These are phyloP conservation scores for Angophora floribunda DNA, from an alignment of 345 rosid species.

Conservation along the genomic window DNA sequence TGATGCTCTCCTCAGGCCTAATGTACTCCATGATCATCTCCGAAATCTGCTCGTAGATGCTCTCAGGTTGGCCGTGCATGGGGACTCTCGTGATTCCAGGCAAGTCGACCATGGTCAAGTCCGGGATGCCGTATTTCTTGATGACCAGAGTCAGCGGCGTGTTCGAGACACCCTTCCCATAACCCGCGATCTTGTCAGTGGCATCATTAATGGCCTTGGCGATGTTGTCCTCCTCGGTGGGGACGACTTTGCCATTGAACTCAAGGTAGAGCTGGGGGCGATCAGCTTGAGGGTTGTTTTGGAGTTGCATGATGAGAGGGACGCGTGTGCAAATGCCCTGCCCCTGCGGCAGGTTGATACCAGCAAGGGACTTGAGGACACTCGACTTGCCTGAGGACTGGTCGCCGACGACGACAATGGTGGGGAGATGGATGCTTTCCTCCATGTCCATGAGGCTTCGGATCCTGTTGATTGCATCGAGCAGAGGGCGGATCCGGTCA, in stretches of 20 bases:
- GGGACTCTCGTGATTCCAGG: slow-evolving; percentile 50
- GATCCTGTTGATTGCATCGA: slow-evolving; percentile 36
- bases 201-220: slow-evolving; percentile 16
- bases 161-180: slow-evolving; percentile 31
- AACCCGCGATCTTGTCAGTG: slow-evolving; percentile 28
- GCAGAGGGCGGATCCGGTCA: slow-evolving; percentile 30
- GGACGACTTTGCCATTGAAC: slow-evolving; percentile 8
- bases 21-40: slow-evolving; percentile 35
- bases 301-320: slow-evolving; percentile 45
- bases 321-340: slow-evolving; percentile 45
- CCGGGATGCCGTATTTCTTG: slow-evolving; percentile 35
- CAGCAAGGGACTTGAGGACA: slow-evolving; percentile 25
- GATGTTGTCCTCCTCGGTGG: slow-evolving; percentile 11
- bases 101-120: slow-evolving; percentile 47
- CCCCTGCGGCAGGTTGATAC: neutral
- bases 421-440: slow-evolving; percentile 48
- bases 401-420: slow-evolving; percentile 46
- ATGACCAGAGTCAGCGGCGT: slow-evolving; percentile 27
- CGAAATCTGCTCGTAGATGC: slow-evolving; percentile 32
- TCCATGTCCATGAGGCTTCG: slow-evolving; percentile 21
- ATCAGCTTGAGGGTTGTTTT: neutral
- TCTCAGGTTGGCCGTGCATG: slow-evolving; percentile 35
- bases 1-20: slow-evolving; percentile 31
- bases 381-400: slow-evolving; percentile 37
- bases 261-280: slow-evolving; percentile 22